phyloP scores from a whole-genome alignment of 441 rosid species.

The Populus hybrid region DNA sequence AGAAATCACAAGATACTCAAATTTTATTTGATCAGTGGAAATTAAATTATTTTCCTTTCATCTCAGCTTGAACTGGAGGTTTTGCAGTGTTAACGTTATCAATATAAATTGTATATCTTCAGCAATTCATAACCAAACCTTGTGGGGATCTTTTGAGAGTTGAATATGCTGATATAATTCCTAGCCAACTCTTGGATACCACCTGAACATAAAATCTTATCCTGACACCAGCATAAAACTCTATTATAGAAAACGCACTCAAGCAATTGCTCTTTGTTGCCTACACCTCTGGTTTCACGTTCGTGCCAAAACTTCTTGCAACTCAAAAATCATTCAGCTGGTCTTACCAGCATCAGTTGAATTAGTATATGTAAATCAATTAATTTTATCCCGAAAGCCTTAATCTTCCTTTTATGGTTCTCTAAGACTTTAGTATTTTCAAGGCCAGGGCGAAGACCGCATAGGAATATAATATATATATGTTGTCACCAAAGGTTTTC shows the following conservation, averaged over 20 bases:
- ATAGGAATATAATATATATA: accelerated
- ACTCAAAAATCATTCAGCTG: neutral
- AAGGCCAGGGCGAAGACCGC: neutral
- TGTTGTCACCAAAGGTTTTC: accelerated
- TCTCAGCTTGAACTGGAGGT: neutral
- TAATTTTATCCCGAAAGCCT: neutral
- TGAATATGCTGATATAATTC: neutral
- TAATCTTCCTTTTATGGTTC: neutral
- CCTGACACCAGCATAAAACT: neutral
- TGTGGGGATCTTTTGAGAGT: neutral
- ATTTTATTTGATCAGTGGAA: neutral
- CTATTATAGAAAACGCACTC: neutral
- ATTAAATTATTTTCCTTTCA: too few relatives aligned
- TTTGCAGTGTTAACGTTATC: neutral
- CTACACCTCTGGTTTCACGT: neutral
- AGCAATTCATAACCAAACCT: neutral
- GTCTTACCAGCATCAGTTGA: too few relatives aligned
- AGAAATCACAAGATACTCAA: neutral
- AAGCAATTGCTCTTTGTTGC: neutral
- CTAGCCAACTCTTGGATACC: neutral
- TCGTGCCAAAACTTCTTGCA: neutral
- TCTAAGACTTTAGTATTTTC: neutral
- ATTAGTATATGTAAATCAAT: neutral
- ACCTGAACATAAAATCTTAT: neutral
- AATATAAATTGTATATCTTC: neutral